Evolutionary conservation across 345 rosid genomes (phyloP).

Genomic region (Syzygium jambos): DNA sequence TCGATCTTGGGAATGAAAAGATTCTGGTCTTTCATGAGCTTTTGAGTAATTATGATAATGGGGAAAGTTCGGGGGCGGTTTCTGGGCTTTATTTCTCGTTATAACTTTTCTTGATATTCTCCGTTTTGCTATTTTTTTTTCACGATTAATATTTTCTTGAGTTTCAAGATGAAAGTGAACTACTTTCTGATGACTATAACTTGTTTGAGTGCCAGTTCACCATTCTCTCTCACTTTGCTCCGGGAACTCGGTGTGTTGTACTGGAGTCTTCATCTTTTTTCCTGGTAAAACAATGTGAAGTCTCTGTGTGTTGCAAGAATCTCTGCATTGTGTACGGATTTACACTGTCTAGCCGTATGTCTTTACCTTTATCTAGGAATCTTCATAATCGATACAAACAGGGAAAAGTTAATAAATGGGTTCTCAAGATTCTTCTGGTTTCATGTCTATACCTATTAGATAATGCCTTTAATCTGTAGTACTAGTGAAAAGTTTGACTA

Average conservation of each 20-base stretch:
- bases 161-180: background rate
- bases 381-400: background rate
- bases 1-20: background rate
- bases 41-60: background rate
- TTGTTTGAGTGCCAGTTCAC: background rate
- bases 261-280: background rate
- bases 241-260: background rate
- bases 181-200: background rate
- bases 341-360: background rate
- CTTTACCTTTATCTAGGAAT: background rate
- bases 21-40: background rate
- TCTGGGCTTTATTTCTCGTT: background rate
- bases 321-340: background rate
- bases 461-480: background rate
- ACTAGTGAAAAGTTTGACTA: background rate
- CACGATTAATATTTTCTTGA: background rate
- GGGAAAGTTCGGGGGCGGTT: background rate
- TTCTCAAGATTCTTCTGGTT: background rate
- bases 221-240: background rate
- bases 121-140: background rate
- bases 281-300: background rate
- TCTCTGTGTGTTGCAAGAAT: background rate
- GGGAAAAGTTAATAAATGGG: background rate
- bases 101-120: background rate
- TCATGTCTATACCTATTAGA: background rate